Evolutionary conservation across 2,329 filamentous ascomycete species (phyloP).

Genomic region (Talaromyces sp.): DNA sequence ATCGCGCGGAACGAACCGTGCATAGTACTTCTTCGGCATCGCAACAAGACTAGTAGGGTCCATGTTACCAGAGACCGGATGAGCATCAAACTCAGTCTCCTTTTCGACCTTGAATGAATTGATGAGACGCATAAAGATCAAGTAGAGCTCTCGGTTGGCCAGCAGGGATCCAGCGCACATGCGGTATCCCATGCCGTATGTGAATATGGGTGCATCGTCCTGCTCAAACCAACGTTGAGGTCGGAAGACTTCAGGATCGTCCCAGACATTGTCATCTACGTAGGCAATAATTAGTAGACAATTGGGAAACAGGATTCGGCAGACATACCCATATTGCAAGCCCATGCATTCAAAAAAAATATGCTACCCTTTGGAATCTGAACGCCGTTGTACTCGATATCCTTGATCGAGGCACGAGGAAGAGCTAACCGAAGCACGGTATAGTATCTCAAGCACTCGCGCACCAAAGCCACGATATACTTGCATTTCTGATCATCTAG

Average conservation of each 20-base stretch:
- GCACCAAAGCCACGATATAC: slow-evolving; percentile 62
- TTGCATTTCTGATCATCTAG: slow-evolving; percentile 62
- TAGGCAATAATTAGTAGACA: background rate
- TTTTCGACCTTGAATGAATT: slow-evolving; percentile 60
- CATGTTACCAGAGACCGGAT: slow-evolving; percentile 58
- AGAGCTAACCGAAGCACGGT: slow-evolving; percentile 62
- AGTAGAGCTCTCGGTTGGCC: slow-evolving; percentile 63
- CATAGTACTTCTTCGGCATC: slow-evolving; percentile 57
- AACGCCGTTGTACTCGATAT: slow-evolving; percentile 57
- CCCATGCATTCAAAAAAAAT: slow-evolving; percentile 65
- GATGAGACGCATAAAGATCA: slow-evolving; percentile 61
- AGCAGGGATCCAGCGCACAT: slow-evolving; percentile 65
- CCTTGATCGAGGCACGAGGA: slow-evolving; percentile 59
- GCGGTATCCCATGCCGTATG: slow-evolving; percentile 63
- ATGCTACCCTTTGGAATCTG: slow-evolving; percentile 61
- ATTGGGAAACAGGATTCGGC: background rate
- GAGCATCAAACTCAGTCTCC: slow-evolving; percentile 54
- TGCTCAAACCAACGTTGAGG: slow-evolving; percentile 63
- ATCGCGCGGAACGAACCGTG: slow-evolving; percentile 53
- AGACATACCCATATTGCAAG: slow-evolving; percentile 62
- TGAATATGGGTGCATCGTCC: slow-evolving; percentile 62
- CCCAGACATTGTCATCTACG: slow-evolving; percentile 55
- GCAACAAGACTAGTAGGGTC: slow-evolving; percentile 63
- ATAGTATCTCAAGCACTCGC: slow-evolving; percentile 59
- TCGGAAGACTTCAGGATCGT: slow-evolving; percentile 57